phyloP scores from a whole-genome alignment of 768 basidiomycete genomes.

The Tricholoma sp. region DNA sequence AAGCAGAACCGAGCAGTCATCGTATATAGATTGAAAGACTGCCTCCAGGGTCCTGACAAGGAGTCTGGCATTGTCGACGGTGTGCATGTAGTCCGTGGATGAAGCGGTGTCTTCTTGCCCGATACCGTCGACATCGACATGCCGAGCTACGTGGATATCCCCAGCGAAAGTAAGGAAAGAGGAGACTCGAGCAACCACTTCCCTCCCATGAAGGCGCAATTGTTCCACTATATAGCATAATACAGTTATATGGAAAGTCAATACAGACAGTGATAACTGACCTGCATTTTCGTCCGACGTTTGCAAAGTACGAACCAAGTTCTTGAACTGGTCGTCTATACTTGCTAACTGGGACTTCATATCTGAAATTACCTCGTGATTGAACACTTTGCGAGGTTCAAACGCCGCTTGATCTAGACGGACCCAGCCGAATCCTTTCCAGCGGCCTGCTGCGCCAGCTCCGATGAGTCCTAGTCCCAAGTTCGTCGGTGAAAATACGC shows the following conservation, averaged over 20 bases:
- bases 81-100: constrained; percentile 49
- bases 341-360: constrained; percentile 41
- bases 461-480: constrained; percentile 79
- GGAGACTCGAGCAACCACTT: constrained; percentile 51
- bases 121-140: constrained; percentile 80
- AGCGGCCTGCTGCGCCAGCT: constrained; percentile 67
- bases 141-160: constrained; percentile 73
- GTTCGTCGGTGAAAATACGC: constrained; percentile 54
- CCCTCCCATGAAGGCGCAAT: constrained; percentile 40
- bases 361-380: constrained; percentile 49
- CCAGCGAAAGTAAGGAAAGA: constrained; percentile 54
- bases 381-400: constrained; percentile 42
- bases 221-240: constrained; percentile 29
- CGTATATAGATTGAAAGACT: constrained; percentile 67
- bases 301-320: constrained; percentile 29
- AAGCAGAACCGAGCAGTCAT: constrained; percentile 61
- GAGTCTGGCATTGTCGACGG: constrained; percentile 63
- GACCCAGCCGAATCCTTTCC: constrained; percentile 87
- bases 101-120: constrained; percentile 41
- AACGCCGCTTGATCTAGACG: constrained; percentile 45
- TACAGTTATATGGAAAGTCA: neutral
- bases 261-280: constrained; percentile 15
- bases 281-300: constrained; percentile 32
- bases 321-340: constrained; percentile 46
- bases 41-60: constrained; percentile 70